Evolutionary conservation across 176 grass and related monocot species (phyloP).

Genomic region (Oryza officinalis): DNA sequence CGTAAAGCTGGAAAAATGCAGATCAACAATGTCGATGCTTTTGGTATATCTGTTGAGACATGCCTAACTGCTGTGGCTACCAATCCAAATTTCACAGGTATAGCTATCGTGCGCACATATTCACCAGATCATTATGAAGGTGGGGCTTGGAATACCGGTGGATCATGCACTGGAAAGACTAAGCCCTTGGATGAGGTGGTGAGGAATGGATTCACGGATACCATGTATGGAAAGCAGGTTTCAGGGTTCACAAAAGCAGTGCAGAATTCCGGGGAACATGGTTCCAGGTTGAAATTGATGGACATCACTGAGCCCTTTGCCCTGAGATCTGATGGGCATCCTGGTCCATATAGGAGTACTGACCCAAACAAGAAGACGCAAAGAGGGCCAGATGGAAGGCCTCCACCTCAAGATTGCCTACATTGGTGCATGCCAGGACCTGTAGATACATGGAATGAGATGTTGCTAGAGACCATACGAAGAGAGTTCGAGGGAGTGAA

Average conservation of each 20-base stretch:
- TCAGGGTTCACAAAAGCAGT: slow-evolving; percentile 61
- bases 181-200: slow-evolving; percentile 56
- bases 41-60: slow-evolving; percentile 82
- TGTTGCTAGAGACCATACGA: slow-evolving; percentile 77
- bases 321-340: slow-evolving; percentile 86
- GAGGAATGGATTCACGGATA: slow-evolving; percentile 73
- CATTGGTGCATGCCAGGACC: slow-evolving; percentile 99
- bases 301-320: slow-evolving; percentile 78
- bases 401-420: slow-evolving; percentile 90
- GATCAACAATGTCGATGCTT: slow-evolving; percentile 79
- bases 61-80: slow-evolving; percentile 63
- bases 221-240: slow-evolving; percentile 77
- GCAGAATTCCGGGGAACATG: slow-evolving; percentile 46
- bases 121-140: slow-evolving; percentile 95
- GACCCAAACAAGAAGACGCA: slow-evolving; percentile 94
- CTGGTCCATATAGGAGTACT: slow-evolving; percentile 79
- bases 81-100: slow-evolving; percentile 79
- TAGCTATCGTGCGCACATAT: slow-evolving; percentile 76
- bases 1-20: slow-evolving; percentile 64
- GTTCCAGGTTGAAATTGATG: slow-evolving; percentile 79
- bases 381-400: slow-evolving; percentile 79
- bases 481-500: slow-evolving; percentile 53
- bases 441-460: slow-evolving; percentile 90
- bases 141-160: slow-evolving; percentile 91
- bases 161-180: slow-evolving; percentile 82